Percentiles rank a stretch among this genome's conserved stretches.
Conservation (phyloP, 345 rosid species). For the Boechera retrofracta region DNA sequence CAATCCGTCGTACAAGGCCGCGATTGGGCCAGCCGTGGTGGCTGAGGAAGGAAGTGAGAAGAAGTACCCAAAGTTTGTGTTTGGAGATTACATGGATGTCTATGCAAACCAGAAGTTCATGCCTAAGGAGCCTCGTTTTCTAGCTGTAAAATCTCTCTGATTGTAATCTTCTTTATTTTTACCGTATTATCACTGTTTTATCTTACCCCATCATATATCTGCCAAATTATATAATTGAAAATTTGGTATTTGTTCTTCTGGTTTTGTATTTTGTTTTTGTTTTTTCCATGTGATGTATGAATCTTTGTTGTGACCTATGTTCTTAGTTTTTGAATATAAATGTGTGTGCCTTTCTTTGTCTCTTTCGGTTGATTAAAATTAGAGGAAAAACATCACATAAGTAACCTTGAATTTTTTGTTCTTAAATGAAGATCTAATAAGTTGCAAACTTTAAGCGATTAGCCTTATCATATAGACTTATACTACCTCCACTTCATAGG, state of each 20-base stretch:
- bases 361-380: neutral
- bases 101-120: slow-evolving; percentile 89
- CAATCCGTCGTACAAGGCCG: slow-evolving; percentile 77
- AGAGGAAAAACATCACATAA: neutral
- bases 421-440: no score
- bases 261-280: neutral
- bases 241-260: slow-evolving; percentile 27
- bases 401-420: no score
- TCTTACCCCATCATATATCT: slow-evolving; percentile 8
- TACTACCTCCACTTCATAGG: no score
- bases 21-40: slow-evolving; percentile 70
- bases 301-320: slow-evolving; percentile 27
- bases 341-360: neutral
- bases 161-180: neutral
- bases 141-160: slow-evolving; percentile 64
- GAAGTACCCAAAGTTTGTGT: slow-evolving; percentile 74
- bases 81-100: slow-evolving; percentile 92
- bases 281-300: slow-evolving; percentile 34
- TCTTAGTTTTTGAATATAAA: slow-evolving; percentile 31
- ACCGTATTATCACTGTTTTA: slow-evolving; percentile 36
- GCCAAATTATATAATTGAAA: slow-evolving; percentile 30
- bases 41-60: slow-evolving; percentile 41
- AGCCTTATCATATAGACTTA: no score
- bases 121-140: slow-evolving; percentile 87
- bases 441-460: no score